Base-by-base conservation (phyloP, 2,329 filamentous ascomycete species). In the Trichoderma atroviride region DNA sequence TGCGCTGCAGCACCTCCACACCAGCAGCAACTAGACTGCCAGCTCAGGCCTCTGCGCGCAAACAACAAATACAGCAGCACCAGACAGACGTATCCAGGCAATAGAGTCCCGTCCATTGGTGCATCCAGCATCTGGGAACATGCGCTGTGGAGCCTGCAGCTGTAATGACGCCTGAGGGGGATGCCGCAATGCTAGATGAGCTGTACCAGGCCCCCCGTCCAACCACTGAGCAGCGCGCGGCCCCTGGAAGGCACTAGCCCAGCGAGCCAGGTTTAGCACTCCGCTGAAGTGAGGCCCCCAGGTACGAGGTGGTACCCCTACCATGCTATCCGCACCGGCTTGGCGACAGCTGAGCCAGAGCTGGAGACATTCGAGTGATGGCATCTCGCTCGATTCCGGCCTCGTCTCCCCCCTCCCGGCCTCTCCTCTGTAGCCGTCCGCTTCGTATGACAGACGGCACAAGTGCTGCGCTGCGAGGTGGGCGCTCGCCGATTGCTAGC, bases 181-280 rank as follows among this genome's bases (percentile, higher is more conserved):
- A 57, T 64, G 63, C 64, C 29, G 43, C 47, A 57, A 68, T 68
- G 65, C 40, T 47, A 57, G 65, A 68, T 68, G 65, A 68, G 65
- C 65, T 68, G 65, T 53, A 29, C 47, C 56, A 35, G 29, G 64
- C 43, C 10, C 10, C 14, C 47, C 47, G 16, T 40, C 65, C 65
- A 61, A 55, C 43, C 43, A 61, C 56, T 68, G 65, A 60, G 40
- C 57, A 33, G 43, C 57, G 37, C 56, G 52, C 24, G 47, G 63
- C 53, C 63, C 65, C 56, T 61, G 50, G 35, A 35, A 35, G 52
- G 65, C 47, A 57, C 56, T 68, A 68, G 33, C 29, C 22, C 27
- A 55, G 58, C 66, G 66, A 63, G 58, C 57, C 65, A 68, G 65
- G 57, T 61, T 53, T n/a, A 14, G 57, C 35, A 22, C 33, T 47